These are phyloP conservation scores for Polyporus arcularius DNA, from an alignment of 768 basidiomycete species.

Conservation along the genomic window DNA sequence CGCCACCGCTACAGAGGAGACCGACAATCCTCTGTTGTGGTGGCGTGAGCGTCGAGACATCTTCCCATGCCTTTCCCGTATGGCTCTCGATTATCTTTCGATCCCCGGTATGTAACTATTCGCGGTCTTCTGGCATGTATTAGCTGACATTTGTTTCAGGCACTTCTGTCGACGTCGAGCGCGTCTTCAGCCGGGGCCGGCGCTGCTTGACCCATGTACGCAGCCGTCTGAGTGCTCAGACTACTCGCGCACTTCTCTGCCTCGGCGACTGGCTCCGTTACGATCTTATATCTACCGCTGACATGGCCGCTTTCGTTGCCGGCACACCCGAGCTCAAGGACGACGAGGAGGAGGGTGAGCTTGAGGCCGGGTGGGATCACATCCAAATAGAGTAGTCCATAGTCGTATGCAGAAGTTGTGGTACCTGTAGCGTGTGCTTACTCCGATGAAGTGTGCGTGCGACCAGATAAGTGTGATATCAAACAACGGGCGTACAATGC, in stretches of 20 bases:
- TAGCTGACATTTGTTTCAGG: too few relatives aligned
- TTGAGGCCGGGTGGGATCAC: not conserved
- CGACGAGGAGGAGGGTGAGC: not conserved
- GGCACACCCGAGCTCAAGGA: too few relatives aligned
- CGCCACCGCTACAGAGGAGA: too few relatives aligned
- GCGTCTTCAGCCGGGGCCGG: slow-evolving; percentile 17
- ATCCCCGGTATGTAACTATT: not conserved
- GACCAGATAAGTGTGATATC: too few relatives aligned
- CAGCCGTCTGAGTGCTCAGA: slow-evolving; percentile 3
- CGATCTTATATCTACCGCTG: not conserved
- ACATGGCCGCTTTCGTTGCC: not conserved
- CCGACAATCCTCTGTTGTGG: slow-evolving; percentile 31
- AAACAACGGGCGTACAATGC: too few relatives aligned
- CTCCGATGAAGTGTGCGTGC: too few relatives aligned
- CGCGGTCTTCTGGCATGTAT: too few relatives aligned
- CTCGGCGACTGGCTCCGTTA: not conserved
- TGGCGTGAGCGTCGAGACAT: slow-evolving; percentile 26
- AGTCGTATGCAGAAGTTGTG: too few relatives aligned
- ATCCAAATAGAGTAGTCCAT: too few relatives aligned
- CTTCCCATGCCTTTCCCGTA: slow-evolving; percentile 28
- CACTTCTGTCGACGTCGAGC: slow-evolving; percentile 14
- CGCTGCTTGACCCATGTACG: slow-evolving; percentile 11
- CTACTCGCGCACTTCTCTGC: slow-evolving; percentile 15
- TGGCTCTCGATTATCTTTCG: not conserved
- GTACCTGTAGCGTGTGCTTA: too few relatives aligned